Evolutionary conservation across 2,329 filamentous ascomycete species (phyloP), one percentile per base, ranked within the genome.

Genomic region (Fusarium anthophilum): DNA sequence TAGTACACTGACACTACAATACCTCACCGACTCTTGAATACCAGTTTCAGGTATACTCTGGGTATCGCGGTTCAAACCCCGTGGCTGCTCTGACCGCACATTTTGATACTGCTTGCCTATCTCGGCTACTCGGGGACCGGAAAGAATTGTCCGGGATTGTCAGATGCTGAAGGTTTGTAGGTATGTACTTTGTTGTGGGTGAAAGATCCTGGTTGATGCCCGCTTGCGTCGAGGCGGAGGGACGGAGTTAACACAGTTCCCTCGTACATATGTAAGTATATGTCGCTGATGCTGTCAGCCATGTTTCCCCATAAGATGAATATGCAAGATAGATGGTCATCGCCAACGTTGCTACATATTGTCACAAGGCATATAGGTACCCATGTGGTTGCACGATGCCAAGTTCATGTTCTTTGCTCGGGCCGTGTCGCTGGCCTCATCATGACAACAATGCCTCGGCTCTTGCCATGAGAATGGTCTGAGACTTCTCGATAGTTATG

Each of bases 61-160:
- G 39, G 75, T 77, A 77, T 63, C 37, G 60, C 47, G 69, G 39
- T 56, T 50, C 45, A 64, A 65, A 51, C 68, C 69, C 62, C 68
- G 64, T 74, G 72, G 69, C 59, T 65, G 26, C 61, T 67, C 70
- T 78, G 76, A 77, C 76, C 70, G 76, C 76, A 77, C 70, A 66
- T 74, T 76, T 55, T 51, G 26, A 50, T 67, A 61, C 53, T 30
- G 53, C 44, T 66, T 67, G 39, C 66, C 48, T 57, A 61, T 54
- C 47, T 45, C 24, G 56, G 61, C 35, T 63, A 50, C 60, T 57
- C 72, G 72, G 65, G 75, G 45, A 57, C 41, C 63, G 66, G 69
- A 70, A 65, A 50, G 62, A 44, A 61, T 63, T 59, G 72, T 45
- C 74, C 71, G 72, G 65, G 60, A 56, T 51, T 63, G 59, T 70